phyloP scores from a whole-genome alignment of 2,329 filamentous ascomycete species.

The Trichophyton rubrum region DNA sequence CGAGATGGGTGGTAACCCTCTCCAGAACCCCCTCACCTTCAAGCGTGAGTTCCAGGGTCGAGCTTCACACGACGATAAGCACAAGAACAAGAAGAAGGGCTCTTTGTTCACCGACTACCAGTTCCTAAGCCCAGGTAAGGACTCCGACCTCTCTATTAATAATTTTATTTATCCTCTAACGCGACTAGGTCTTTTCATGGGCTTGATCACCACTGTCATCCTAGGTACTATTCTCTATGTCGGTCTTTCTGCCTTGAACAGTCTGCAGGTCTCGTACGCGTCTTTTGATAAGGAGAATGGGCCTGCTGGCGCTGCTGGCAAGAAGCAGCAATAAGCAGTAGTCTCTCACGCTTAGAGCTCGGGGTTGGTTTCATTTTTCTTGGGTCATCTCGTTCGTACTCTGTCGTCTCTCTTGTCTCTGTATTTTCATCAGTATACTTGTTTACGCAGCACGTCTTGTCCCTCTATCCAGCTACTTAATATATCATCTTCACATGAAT shows the following conservation, averaged over 20 bases:
- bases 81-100: constrained; percentile 16
- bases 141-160: background rate
- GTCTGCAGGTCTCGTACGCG: constrained; percentile 79
- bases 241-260: constrained; percentile 62
- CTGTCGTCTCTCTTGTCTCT: background rate
- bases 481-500: background rate
- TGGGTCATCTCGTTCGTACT: background rate
- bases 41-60: constrained; percentile 48
- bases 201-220: constrained; percentile 55
- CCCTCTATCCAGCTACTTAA: background rate
- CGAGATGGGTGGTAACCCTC: constrained; percentile 46
- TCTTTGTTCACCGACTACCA: constrained; percentile 77
- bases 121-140: constrained; percentile 74
- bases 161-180: constrained; percentile 3
- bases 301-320: constrained; percentile 72
- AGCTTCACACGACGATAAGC: constrained; percentile 20
- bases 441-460: background rate
- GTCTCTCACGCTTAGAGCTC: background rate
- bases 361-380: background rate
- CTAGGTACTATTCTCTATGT: constrained; percentile 67
- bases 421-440: constrained; percentile 1
- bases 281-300: constrained; percentile 96
- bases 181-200: constrained; percentile 72
- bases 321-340: constrained; percentile 35
- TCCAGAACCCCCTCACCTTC: constrained; percentile 50